A percentile compares a stretch with the other conserved stretches of the same genome.
These are phyloP conservation scores for Yarrowia yakushimensis DNA, from an alignment of 805 yeast genomes.

Conservation along the genomic window DNA sequence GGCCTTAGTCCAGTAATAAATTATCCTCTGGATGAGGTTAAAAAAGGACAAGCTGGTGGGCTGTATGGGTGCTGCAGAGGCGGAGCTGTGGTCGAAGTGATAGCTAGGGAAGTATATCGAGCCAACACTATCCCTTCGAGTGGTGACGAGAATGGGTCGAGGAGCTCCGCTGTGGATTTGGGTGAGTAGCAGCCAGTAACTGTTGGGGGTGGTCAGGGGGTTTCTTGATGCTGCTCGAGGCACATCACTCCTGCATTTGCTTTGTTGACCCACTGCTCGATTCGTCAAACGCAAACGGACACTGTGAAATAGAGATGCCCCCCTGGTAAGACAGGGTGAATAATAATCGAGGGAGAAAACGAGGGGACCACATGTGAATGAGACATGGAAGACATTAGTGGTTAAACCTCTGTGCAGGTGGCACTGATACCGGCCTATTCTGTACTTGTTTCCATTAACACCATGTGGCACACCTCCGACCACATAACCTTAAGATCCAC, in stretches of 20 bases:
- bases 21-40: neutral
- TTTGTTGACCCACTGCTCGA: constrained; percentile 20
- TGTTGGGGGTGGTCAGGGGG: constrained; percentile 2
- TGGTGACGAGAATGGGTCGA: neutral
- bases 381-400: neutral
- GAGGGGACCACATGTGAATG: neutral
- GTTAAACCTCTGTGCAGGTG: neutral
- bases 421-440: neutral
- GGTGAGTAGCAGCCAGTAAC: neutral
- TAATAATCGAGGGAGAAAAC: neutral
- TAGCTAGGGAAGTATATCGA: neutral
- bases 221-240: constrained; percentile 10
- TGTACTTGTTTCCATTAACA: neutral
- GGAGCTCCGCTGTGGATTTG: neutral
- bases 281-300: constrained; percentile 1
- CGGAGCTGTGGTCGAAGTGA: neutral
- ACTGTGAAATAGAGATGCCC: neutral
- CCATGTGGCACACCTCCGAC: no score
- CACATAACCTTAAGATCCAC: no score
- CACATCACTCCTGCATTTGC: constrained; percentile 24
- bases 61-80: neutral
- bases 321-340: constrained; percentile 5
- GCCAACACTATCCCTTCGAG: neutral
- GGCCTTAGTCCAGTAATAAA: neutral
- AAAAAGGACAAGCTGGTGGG: neutral